phyloP scores from a whole-genome alignment of 805 yeast species.

The Torulaspora franciscae region DNA sequence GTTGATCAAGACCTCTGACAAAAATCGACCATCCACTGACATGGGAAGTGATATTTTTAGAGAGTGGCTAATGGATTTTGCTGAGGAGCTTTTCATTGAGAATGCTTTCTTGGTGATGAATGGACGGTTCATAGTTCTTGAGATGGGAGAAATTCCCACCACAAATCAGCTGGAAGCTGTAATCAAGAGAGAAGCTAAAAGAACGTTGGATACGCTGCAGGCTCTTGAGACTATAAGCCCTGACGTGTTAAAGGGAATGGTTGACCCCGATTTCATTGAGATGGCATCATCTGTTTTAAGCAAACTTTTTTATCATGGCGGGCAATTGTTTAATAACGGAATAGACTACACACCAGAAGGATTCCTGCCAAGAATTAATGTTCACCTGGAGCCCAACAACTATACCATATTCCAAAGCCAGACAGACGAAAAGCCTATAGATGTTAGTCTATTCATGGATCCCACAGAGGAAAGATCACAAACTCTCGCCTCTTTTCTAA shows the following conservation, averaged over 20 bases:
- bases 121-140: constrained; percentile 47
- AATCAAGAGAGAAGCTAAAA: constrained; percentile 43
- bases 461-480: constrained; percentile 72
- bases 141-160: constrained; percentile 22
- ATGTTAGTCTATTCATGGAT: constrained; percentile 58
- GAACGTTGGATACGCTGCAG: constrained; percentile 39
- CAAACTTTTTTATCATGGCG: constrained; percentile 39
- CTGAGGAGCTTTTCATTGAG: constrained; percentile 24
- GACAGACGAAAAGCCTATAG: constrained; percentile 40
- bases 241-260: constrained; percentile 13
- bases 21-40: constrained; percentile 6
- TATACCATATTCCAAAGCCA: constrained; percentile 24
- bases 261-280: constrained; percentile 46
- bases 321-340: constrained; percentile 25
- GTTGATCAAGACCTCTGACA: not conserved
- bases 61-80: constrained; percentile 30
- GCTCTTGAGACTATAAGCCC: constrained; percentile 26
- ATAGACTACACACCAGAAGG: constrained; percentile 41
- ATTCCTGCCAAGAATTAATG: constrained; percentile 46
- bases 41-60: constrained; percentile 11
- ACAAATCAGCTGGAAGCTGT: constrained; percentile 37
- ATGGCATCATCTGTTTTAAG: constrained; percentile 41
- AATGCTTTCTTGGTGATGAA: constrained; percentile 45
- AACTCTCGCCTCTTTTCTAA: constrained; percentile 46
- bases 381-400: constrained; percentile 26